Evolutionary conservation across 805 yeast species (phyloP), one percentile per base, ranked within the genome.

Genomic region (Kodamaea kakaduensis): DNA sequence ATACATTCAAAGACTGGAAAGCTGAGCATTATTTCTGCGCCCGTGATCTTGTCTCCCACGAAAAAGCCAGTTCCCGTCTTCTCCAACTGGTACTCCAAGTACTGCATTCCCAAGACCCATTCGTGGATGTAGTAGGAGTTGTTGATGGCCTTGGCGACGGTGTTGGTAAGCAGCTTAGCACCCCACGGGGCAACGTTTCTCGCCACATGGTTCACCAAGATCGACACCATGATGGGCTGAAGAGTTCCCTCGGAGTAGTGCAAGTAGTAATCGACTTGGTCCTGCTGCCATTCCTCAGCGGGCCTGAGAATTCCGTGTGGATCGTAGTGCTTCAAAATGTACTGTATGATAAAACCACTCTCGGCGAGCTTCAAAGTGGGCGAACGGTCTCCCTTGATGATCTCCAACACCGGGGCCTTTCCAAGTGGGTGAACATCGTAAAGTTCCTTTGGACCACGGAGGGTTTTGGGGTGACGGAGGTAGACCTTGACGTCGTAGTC

Each of bases 161-260:
- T 40, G 13, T 61, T 54, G 3, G 74, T 64, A 6, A 78, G 31
- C 4, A 67, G 56, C 30, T 73, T 69, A 17, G 71, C 37, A 9
- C 77, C 72, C 44, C 70, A 60, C 3, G 82, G 81, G 1, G 74
- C 67, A 5, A 61, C 44, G 3, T 56, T 45, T 39, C 63, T 69
- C 5, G 71, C 72, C 17, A 57, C 57, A 3, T 64, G 52, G 60
- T 63, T 53, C 60, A 66, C 55, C 38, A 64, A 48, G 33, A 61
- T 47, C 3, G 61, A 42, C 20, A 65, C 60, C 35, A 73, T 51
- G 6, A 64, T 56, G 4, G 77, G 75, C 51, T 74, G 78, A 12
- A 82, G 51, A 15, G 84, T 68, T 1, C 78, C 84, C 54, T 83
- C 90, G n/a, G 73, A 52, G 45, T 71, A 77, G 48, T 75, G 76